Evolutionary conservation across 2,329 filamentous ascomycete genomes (phyloP), one percentile per base, ranked within the genome.

Genomic region (Colletotrichum nymphaeae): DNA sequence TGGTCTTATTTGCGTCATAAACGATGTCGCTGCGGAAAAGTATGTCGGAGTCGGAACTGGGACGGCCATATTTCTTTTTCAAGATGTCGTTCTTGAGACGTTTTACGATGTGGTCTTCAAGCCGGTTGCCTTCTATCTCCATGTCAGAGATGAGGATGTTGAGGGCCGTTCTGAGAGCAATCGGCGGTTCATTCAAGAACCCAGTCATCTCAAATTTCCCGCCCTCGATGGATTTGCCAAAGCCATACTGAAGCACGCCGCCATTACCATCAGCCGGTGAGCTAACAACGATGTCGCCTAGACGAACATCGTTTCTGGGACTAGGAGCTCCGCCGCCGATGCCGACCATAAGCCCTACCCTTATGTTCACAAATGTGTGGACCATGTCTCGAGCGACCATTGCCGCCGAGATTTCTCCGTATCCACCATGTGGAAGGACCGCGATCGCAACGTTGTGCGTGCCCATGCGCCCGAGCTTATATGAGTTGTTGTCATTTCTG

Each of bases 381-480:
- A 78, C 65, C 79, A 84, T 80, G 65, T 82, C 77, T 55, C 74
- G 75, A 8, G 80, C 80, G 2, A 84, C 79, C 0, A 68, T 71
- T 11, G 82, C 76, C 7, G 83, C 82, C 16, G 81, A 78, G 5
- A 62, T 68, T 49, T 66, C 80, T 53, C 78, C 82, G 68, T 78
- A 80, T 42, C 77, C 75, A 0, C 81, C 76, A n/a, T 77, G 73
- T 4, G 81, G 81, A 2, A 83, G 71, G 46, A 75, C 74, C 1
- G 78, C 79, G 28, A 83, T 75, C 16, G 82, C 79, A 26, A 83
- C 77, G 64, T 81, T 80, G 63, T 83, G 81, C 5, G 69, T 67
- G 12, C 76, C 76, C 55, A 83, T 79, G 14, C 71, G 73, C 14
- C 81, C 80, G 1, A 80, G 65, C 2, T 74, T 78, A 66, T 83